Evolutionary conservation across 306 rosid genomes (phyloP).

Genomic region (Fragaria nilgerrensis): DNA sequence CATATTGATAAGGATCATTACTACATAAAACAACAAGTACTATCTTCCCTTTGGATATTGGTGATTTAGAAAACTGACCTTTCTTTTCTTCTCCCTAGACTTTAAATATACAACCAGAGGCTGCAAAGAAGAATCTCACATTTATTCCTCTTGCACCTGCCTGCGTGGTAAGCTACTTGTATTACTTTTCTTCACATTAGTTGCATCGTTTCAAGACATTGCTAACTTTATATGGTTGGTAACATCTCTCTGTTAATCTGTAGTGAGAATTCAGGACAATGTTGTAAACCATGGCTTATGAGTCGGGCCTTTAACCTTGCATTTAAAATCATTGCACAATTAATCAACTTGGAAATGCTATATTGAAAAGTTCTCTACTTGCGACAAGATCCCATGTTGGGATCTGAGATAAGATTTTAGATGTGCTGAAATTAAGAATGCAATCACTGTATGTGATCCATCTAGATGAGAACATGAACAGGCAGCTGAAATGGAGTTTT

Average conservation of each 20-base stretch:
- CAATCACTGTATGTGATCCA: background rate
- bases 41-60: background rate
- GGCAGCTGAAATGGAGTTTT: background rate
- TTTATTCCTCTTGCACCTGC: slow-evolving; percentile 97
- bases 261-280: background rate
- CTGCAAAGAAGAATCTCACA: slow-evolving; percentile 73
- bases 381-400: background rate
- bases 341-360: background rate
- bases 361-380: background rate
- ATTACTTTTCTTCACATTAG: background rate
- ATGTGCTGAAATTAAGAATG: background rate
- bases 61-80: slow-evolving; percentile 26
- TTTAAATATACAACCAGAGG: slow-evolving; percentile 63
- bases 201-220: background rate
- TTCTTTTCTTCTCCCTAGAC: slow-evolving; percentile 45
- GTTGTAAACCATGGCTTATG: background rate
- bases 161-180: slow-evolving; percentile 72
- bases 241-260: background rate
- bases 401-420: background rate
- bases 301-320: background rate
- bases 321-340: background rate
- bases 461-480: background rate
- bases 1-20: background rate
- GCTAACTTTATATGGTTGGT: background rate
- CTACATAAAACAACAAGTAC: background rate